phyloP scores from a whole-genome alignment of 2,329 filamentous ascomycete species.

The Aspergillus sp. region DNA sequence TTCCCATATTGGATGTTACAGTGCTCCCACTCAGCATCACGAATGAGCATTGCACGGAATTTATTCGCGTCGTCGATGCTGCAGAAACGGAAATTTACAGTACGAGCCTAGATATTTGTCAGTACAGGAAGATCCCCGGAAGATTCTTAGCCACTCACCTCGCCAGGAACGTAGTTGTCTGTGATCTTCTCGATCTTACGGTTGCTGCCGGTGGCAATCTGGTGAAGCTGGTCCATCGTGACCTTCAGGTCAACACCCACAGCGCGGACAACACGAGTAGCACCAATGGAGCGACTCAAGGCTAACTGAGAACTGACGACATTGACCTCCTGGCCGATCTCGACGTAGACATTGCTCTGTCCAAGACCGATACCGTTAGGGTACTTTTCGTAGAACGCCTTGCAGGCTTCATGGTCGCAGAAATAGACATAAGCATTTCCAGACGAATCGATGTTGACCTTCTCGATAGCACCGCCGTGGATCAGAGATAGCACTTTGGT shows the following conservation, averaged over 20 bases:
- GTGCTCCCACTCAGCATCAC: slow-evolving; percentile 40
- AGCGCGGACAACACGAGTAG: slow-evolving; percentile 42
- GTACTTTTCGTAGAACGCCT: slow-evolving; percentile 29
- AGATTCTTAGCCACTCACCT: slow-evolving; percentile 27
- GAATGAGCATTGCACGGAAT: slow-evolving; percentile 36
- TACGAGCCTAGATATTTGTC: slow-evolving; percentile 27
- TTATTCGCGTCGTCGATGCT: slow-evolving; percentile 41
- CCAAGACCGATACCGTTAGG: slow-evolving; percentile 32
- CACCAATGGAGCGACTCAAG: slow-evolving; percentile 33
- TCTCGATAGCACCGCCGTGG: slow-evolving; percentile 34
- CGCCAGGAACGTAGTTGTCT: slow-evolving; percentile 33
- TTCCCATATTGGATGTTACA: slow-evolving; percentile 37
- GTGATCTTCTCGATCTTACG: slow-evolving; percentile 42
- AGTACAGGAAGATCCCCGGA: slow-evolving; percentile 2
- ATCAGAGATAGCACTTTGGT: slow-evolving; percentile 32
- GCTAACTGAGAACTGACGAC: slow-evolving; percentile 36
- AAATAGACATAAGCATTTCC: slow-evolving; percentile 31
- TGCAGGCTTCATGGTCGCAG: slow-evolving; percentile 26
- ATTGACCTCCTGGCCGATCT: slow-evolving; percentile 34
- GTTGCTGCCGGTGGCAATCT: slow-evolving; percentile 32
- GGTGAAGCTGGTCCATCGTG: slow-evolving; percentile 29
- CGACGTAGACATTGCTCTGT: slow-evolving; percentile 28
- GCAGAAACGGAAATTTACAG: slow-evolving; percentile 44
- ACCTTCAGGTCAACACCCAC: slow-evolving; percentile 36
- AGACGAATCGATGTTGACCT: slow-evolving; percentile 15